Evolutionary conservation across 1,284 basidiomycete genomes (phyloP).

Genomic region (Chondrostereum purpureum): DNA sequence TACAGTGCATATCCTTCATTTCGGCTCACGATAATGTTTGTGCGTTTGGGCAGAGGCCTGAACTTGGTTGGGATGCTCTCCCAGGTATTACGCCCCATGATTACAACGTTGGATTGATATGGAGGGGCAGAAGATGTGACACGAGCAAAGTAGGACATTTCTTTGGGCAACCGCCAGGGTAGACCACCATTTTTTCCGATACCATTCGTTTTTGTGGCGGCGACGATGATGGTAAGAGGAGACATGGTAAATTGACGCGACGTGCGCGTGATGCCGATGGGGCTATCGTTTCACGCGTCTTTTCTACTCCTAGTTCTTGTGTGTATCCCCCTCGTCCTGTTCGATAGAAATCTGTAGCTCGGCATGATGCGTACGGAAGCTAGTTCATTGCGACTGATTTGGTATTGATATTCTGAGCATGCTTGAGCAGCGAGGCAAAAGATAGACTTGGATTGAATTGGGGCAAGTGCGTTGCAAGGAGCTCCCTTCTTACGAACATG

Average conservation of each 20-base stretch:
- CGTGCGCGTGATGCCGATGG: no score
- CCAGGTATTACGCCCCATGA: constrained; percentile 99
- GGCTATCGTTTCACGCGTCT: no score
- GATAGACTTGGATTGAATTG: no score
- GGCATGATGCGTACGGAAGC: no score
- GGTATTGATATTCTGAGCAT: no score
- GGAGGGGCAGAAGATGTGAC: constrained; percentile 63
- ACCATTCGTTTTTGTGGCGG: constrained; percentile 82
- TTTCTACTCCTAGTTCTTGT: no score
- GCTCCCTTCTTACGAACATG: no score
- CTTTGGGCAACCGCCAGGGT: constrained; percentile 86
- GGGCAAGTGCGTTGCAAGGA: no score
- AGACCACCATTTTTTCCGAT: constrained; percentile 77
- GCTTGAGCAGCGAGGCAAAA: no score
- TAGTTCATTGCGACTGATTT: no score
- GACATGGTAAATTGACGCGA: constrained; percentile 32
- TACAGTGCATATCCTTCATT: constrained; percentile 61
- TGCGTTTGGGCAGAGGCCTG: constrained; percentile 72
- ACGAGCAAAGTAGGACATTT: constrained; percentile 91
- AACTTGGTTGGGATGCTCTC: constrained; percentile 91
- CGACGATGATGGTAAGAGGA: constrained; percentile 86
- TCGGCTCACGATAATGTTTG: constrained; percentile 80
- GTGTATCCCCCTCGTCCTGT: no score
- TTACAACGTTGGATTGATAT: constrained; percentile 65
- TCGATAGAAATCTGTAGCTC: no score